These are phyloP conservation scores for Aspergillaceae sp. DNA, from an alignment of 2,329 filamentous ascomycete species.

Conservation along the genomic window DNA sequence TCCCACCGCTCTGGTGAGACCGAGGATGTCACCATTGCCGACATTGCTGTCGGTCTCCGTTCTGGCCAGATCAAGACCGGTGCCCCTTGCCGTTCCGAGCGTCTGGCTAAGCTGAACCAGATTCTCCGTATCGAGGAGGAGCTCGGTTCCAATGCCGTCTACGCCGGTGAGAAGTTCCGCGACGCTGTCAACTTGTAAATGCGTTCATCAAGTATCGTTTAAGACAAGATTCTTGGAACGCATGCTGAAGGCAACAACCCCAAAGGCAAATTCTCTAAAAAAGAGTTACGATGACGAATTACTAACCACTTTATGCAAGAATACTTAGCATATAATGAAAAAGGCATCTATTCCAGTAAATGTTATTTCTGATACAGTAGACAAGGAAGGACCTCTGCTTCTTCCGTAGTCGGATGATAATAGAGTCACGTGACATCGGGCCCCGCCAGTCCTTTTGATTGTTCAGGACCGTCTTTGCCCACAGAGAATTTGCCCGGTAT, in stretches of 20 bases:
- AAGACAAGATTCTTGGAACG: not conserved
- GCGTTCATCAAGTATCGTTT: not conserved
- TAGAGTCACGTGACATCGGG: not conserved
- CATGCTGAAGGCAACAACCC: not conserved
- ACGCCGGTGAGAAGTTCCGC: constrained; percentile 88
- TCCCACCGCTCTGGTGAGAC: constrained; percentile 99
- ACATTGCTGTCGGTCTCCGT: constrained; percentile 94
- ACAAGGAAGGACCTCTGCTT: too few relatives aligned
- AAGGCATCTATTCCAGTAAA: constrained; percentile 1
- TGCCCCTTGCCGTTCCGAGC: constrained; percentile 92
- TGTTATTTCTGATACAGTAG: not conserved
- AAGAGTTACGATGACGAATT: constrained; percentile 20
- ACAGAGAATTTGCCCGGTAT: constrained; percentile 20
- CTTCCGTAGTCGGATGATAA: not conserved
- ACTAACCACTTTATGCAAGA: constrained; percentile 12
- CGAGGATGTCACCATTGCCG: constrained; percentile 97
- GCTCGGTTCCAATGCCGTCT: constrained; percentile 83
- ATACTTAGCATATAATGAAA: constrained; percentile 17
- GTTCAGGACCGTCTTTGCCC: constrained; percentile 6
- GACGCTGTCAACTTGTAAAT: constrained; percentile 76
- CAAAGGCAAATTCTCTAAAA: not conserved
- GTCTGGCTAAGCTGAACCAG: constrained; percentile 99
- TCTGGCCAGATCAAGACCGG: constrained; percentile 98
- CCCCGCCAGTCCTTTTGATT: not conserved
- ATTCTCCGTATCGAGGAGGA: constrained; percentile 99